phyloP scores from a whole-genome alignment of 768 basidiomycete species.

The Phallus indusiatus region DNA sequence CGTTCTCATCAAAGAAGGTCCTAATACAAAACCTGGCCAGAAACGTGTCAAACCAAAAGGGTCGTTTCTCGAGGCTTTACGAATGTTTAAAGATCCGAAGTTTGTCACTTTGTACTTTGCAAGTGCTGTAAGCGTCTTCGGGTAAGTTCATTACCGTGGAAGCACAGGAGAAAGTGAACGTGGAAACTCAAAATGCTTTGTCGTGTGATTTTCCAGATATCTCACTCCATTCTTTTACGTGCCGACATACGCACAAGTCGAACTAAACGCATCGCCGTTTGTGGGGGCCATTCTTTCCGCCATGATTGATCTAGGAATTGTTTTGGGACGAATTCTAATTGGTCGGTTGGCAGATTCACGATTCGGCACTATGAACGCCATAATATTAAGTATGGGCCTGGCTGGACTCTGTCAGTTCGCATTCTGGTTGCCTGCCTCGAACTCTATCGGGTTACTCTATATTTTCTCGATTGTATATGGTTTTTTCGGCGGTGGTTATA shows the following conservation, averaged over 20 bases:
- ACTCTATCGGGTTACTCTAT: slow-evolving; percentile 2
- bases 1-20: not conserved
- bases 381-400: not conserved
- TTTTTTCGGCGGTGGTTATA: slow-evolving; percentile 6
- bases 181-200: too few species aligned
- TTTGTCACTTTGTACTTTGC: slow-evolving; percentile 4
- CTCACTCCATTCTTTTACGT: slow-evolving; percentile 1
- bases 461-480: slow-evolving; percentile 3
- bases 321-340: not conserved
- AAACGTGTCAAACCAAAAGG: not conserved
- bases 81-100: slow-evolving; percentile 6
- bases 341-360: not conserved
- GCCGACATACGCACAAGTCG: slow-evolving; percentile 1
- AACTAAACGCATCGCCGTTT: not conserved
- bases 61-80: not conserved
- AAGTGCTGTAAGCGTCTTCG: slow-evolving; percentile 7
- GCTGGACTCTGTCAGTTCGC: slow-evolving; percentile 3
- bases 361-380: slow-evolving; percentile 3
- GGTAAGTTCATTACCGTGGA: not conserved
- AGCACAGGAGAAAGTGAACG: too few species aligned
- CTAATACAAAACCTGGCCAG: not conserved
- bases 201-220: not conserved
- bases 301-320: slow-evolving; percentile 1
- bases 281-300: slow-evolving; percentile 4
- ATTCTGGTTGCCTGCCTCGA: slow-evolving; percentile 3